phyloP scores from a whole-genome alignment of 2,329 filamentous ascomycete genomes.

The Phoma sp. region DNA sequence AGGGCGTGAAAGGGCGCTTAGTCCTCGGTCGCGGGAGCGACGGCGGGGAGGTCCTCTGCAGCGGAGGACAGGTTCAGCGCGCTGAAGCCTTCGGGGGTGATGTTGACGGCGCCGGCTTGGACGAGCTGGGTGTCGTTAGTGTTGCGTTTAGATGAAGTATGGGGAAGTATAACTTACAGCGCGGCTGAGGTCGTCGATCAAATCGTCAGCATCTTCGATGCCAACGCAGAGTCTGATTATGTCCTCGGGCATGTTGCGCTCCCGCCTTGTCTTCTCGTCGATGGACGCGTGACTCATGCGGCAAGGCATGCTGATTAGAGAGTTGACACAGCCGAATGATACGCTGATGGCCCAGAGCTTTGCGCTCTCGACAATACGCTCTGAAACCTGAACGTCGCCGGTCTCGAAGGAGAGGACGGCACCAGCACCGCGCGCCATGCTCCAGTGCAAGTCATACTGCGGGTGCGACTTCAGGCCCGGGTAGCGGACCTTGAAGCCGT shows the following conservation, averaged over 20 bases:
- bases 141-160: background rate
- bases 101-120: conserved; percentile 89
- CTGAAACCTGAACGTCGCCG: conserved; percentile 80
- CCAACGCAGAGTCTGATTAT: conserved; percentile 95
- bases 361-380: conserved; percentile 93
- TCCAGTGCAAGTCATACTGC: conserved; percentile 95
- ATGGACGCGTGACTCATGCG: conserved; percentile 99
- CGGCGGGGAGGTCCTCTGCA: conserved; percentile 15
- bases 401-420: conserved; percentile 97
- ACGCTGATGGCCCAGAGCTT: conserved; percentile 94
- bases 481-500: conserved; percentile 94
- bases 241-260: conserved; percentile 86
- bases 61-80: conserved; percentile 54
- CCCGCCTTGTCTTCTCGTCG: conserved; percentile 83
- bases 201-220: conserved; percentile 89
- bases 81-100: conserved; percentile 83
- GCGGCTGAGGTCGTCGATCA: conserved; percentile 90
- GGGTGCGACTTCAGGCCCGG: conserved; percentile 93
- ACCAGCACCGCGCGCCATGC: conserved; percentile 91
- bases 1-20: background rate
- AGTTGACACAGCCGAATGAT: conserved; percentile 98
- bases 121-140: conserved; percentile 64
- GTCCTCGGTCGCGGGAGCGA: conserved; percentile 23
- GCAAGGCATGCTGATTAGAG: conserved; percentile 98
- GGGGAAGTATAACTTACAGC: conserved; percentile 70